Conservation (phyloP, 176 grass and related monocot species). For the Tillandsia fasciculata region DNA sequence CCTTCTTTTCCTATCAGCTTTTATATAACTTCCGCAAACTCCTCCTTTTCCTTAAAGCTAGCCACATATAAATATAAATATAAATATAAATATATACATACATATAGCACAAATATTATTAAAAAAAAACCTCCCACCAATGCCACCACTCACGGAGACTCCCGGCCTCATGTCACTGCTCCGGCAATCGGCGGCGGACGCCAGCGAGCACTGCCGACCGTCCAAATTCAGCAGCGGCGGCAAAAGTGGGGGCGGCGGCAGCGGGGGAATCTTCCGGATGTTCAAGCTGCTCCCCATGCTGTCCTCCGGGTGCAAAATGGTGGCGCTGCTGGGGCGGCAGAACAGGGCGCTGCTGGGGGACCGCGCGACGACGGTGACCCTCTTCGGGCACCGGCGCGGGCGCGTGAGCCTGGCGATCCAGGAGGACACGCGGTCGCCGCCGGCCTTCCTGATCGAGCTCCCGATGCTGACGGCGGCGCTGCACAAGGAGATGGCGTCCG, state of each 20-base stretch:
- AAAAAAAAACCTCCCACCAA: not conserved
- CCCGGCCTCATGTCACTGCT: conserved; percentile 48
- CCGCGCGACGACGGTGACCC: conserved; percentile 68
- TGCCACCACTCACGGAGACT: conserved; percentile 63
- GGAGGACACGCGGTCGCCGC: conserved; percentile 79
- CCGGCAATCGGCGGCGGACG: conserved; percentile 46
- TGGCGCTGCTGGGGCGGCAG: conserved; percentile 56
- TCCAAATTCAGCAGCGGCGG: conserved; percentile 25
- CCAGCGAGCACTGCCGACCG: not conserved
- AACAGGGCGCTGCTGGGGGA: conserved; percentile 63
- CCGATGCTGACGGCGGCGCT: conserved; percentile 65
- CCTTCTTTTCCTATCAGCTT: conserved; percentile 1
- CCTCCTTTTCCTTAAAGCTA: conserved; percentile 21
- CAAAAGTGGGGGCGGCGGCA: conserved; percentile 4
- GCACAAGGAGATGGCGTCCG: conserved; percentile 77
- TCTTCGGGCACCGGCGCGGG: conserved; percentile 66
- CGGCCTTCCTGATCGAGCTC: conserved; percentile 77
- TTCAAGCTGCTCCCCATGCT: conserved; percentile 97
- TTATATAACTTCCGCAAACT: conserved; percentile 14
- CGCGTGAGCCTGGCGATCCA: conserved; percentile 72
- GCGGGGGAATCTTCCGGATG: conserved; percentile 59
- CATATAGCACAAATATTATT: too few relatives aligned
- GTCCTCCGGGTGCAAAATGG: conserved; percentile 92
- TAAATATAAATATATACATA: not conserved
- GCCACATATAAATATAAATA: not conserved